Conservation (phyloP, 495 filamentous ascomycete genomes). For the Xylaria grammica region DNA sequence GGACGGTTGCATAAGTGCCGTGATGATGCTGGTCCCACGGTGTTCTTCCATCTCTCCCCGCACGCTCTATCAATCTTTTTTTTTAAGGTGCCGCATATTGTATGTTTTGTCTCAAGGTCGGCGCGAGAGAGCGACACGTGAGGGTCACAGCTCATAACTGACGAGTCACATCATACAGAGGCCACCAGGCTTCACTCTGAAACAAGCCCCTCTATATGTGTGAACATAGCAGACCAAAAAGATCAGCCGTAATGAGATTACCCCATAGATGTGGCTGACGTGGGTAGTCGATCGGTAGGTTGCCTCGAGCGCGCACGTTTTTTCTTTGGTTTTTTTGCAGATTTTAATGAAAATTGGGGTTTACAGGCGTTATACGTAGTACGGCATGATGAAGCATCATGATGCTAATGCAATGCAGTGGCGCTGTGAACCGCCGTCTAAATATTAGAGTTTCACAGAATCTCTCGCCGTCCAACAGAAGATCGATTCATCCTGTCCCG, state of each 20-base stretch:
- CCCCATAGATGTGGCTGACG: neutral
- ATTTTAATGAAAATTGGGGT: neutral
- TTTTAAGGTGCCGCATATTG: no score
- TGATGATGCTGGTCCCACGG: neutral
- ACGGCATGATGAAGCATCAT: conserved; percentile 1
- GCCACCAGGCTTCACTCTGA: neutral
- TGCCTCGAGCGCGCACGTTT: neutral
- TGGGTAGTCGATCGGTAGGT: neutral
- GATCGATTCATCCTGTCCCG: no score
- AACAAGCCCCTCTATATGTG: neutral
- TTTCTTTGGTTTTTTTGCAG: neutral
- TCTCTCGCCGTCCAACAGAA: no score
- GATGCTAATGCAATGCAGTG: neutral
- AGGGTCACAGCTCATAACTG: neutral
- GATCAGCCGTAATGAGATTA: neutral
- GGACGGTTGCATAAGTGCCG: neutral
- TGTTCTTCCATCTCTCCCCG: neutral
- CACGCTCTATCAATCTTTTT: neutral
- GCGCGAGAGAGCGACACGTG: neutral
- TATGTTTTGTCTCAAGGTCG: neutral
- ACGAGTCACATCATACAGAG: neutral
- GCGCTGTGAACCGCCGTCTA: neutral
- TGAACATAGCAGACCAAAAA: neutral
- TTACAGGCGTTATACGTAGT: neutral
- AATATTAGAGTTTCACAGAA: no score